Percentiles rank a stretch among this genome's conserved stretches.
Conservation (phyloP, 2,329 filamentous ascomycete genomes). For the Samsoniella hepiali region DNA sequence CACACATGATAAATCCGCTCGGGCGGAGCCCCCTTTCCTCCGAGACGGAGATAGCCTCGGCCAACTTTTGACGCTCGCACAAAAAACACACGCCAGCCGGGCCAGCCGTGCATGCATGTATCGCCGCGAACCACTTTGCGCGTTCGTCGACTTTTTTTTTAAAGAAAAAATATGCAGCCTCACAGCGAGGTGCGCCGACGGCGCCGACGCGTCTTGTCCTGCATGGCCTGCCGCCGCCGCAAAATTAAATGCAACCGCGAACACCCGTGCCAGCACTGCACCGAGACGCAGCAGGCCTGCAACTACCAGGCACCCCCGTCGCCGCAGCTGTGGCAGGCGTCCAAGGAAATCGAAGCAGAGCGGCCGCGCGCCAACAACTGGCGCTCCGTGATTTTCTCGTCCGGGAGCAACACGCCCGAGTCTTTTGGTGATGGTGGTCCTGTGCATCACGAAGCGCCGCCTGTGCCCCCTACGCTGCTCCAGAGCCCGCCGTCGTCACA, state of each 20-base stretch:
- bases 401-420: background rate
- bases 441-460: background rate
- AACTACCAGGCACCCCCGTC: slow-evolving; percentile 25
- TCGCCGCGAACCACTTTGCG: background rate
- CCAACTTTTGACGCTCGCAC: background rate
- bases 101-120: background rate
- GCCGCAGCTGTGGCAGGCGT: slow-evolving; percentile 9
- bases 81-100: background rate
- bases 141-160: no score
- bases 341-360: background rate
- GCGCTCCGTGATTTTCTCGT: slow-evolving; percentile 9
- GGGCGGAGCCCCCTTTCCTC: slow-evolving; percentile 9
- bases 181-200: slow-evolving; percentile 7
- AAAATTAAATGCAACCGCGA: slow-evolving; percentile 45
- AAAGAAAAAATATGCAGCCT: background rate
- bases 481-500: slow-evolving; percentile 5
- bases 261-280: slow-evolving; percentile 39
- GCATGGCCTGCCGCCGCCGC: slow-evolving; percentile 41
- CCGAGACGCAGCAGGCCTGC: slow-evolving; percentile 31
- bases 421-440: background rate
- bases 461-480: background rate
- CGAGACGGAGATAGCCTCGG: slow-evolving; percentile 17
- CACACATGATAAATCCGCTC: slow-evolving; percentile 5
- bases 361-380: slow-evolving; percentile 1
- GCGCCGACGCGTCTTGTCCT: slow-evolving; percentile 28